Evolutionary conservation across 805 yeast species (phyloP).

Genomic region (Myxozyma kluyveri): DNA sequence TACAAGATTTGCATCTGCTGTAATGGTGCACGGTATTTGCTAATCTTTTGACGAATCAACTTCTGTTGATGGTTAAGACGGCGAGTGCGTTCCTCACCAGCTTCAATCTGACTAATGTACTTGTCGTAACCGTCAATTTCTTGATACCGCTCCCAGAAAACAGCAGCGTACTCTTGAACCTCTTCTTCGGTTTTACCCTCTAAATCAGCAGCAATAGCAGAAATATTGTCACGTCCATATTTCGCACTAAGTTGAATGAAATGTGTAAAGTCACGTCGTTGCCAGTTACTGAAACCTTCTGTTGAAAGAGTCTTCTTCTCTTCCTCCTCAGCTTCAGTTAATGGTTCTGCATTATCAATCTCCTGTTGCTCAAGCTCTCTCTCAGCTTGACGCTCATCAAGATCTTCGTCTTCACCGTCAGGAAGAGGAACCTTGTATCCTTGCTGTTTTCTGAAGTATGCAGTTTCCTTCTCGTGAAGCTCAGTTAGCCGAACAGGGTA

Average conservation of each 20-base stretch:
- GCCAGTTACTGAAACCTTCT: constrained; percentile 80
- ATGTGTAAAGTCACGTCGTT: constrained; percentile 80
- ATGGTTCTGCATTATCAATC: constrained; percentile 70
- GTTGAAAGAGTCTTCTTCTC: constrained; percentile 55
- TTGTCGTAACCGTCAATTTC: constrained; percentile 89
- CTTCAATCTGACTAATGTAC: constrained; percentile 73
- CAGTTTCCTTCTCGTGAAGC: constrained; percentile 76
- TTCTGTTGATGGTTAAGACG: constrained; percentile 70
- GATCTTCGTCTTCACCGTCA: constrained; percentile 45
- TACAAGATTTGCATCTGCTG: constrained; percentile 68
- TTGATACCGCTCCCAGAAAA: constrained; percentile 75
- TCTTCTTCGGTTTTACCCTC: constrained; percentile 81
- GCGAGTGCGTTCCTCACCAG: constrained; percentile 80
- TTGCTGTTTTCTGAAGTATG: constrained; percentile 66
- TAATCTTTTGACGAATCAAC: constrained; percentile 70
- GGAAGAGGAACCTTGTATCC: constrained; percentile 60
- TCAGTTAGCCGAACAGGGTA: constrained; percentile 73
- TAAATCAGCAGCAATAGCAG: constrained; percentile 71
- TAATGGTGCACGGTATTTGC: constrained; percentile 69
- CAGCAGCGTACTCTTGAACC: constrained; percentile 69
- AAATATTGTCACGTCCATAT: constrained; percentile 74
- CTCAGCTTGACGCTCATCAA: constrained; percentile 48
- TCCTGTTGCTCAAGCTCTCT: constrained; percentile 64
- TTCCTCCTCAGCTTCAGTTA: constrained; percentile 76
- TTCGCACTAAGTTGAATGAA: constrained; percentile 72